Evolutionary conservation across 2,329 filamentous ascomycete species (phyloP).

Genomic region (Celoporthe dispersa): DNA sequence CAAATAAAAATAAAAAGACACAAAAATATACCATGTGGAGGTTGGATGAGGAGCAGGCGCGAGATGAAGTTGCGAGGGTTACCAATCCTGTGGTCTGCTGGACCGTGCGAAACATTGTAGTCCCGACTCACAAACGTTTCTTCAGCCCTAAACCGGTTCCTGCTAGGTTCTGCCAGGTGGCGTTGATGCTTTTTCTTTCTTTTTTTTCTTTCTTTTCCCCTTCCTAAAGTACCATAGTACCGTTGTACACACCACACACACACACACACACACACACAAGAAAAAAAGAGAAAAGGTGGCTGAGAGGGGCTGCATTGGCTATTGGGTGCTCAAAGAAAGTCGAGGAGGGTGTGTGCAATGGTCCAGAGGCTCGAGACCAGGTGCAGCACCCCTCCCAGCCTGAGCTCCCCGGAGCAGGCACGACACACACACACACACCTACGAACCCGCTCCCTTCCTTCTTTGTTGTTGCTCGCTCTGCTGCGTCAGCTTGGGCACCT

Average conservation of each 20-base stretch:
- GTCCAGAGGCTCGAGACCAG: neutral
- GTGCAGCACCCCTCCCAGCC: neutral
- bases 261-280: neutral
- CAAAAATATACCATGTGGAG: neutral
- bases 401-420: neutral
- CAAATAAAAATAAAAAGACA: neutral
- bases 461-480: neutral
- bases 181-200: neutral
- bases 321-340: neutral
- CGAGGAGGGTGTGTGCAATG: neutral
- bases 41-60: neutral
- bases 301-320: neutral
- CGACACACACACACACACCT: neutral
- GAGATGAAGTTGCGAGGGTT: neutral
- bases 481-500: neutral
- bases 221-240: neutral
- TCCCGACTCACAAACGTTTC: slow-evolving; percentile 5
- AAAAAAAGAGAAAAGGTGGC: neutral
- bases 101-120: neutral
- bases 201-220: neutral
- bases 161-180: neutral
- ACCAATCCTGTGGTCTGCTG: neutral
- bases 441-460: no score
- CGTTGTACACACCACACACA: neutral
- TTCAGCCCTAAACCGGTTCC: slow-evolving; percentile 15